Conservation (phyloP, 2,329 filamentous ascomycete genomes). For the Tolypocladium ovalisporum region DNA sequence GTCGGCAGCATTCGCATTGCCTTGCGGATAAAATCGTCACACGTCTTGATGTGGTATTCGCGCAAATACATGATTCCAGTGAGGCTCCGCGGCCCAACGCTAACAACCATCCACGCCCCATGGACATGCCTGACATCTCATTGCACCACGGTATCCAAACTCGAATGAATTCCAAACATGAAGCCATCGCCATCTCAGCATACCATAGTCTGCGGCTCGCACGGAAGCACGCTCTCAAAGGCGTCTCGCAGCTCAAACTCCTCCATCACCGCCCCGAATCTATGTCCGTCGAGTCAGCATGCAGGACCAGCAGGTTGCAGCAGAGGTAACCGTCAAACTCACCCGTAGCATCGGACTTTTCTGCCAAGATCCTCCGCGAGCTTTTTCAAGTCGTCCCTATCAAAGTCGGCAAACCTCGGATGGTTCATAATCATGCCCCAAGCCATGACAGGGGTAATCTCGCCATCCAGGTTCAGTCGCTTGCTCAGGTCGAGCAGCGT, state of each 20-base stretch:
- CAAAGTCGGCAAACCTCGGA: constrained; percentile 56
- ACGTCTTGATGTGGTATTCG: neutral
- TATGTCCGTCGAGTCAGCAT: constrained; percentile 13
- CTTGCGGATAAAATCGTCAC: neutral
- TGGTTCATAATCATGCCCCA: constrained; percentile 74
- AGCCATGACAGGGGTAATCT: constrained; percentile 93
- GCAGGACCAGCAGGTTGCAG: neutral
- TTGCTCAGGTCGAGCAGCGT: constrained; percentile 78
- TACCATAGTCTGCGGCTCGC: constrained; percentile 5
- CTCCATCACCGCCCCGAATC: constrained; percentile 54
- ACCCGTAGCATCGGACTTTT: constrained; percentile 92
- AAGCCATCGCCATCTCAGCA: neutral
- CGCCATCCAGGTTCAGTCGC: constrained; percentile 71
- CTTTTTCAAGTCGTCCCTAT: constrained; percentile 54
- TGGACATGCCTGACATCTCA: neutral
- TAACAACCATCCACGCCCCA: neutral
- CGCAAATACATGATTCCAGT: neutral
- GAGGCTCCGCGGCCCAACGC: neutral
- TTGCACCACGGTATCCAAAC: neutral
- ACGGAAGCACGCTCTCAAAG: constrained; percentile 47
- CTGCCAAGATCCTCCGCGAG: constrained; percentile 63
- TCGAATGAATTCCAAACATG: too few relatives aligned
- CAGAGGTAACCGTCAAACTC: constrained; percentile 25
- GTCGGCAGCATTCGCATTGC: neutral
- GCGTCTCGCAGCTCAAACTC: constrained; percentile 68